Base-by-base conservation (phyloP, 495 filamentous ascomycete genomes). In the Jackrogersella minutella region DNA sequence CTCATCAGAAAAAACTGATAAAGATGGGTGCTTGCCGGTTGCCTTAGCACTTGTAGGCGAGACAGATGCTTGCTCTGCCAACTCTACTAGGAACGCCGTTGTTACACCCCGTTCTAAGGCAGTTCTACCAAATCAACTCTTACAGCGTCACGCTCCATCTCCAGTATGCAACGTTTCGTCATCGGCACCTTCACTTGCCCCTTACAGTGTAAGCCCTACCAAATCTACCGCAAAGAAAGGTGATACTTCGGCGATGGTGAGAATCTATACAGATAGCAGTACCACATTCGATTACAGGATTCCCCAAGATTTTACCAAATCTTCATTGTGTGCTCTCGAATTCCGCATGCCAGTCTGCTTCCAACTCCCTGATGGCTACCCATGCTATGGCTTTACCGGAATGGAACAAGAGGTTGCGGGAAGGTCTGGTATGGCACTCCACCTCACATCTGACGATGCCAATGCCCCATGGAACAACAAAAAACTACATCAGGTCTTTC, bases 281-380 rank as follows among this genome's bases (percentile, higher is more conserved):
- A 64, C 69, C 3, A 28, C 62, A 11, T 69, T 74, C 55, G 26
- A 67, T 11, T 74, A 66, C 36, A 37, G 9, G 19, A 68, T 74
- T 24, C 59, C 71, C n/a, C 41, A 47, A 11, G 58, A 59, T 22
- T 69, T 71, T 13, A 26, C 44, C 1, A 36, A 59, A 3, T 41
- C 44, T 17, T 46, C 69, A 1, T 49, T 69, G 14, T 74, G 71
- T 33, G 71, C 71, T 39, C 59, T 74, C 9, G 69, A 74, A 26
- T 74, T 74, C 56, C 71, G 71, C 30, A 69, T 74, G 69, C 71
- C 71, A 2, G 62, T 67, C 19, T 74, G 71, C 53, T 57, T 62
- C 9, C 37, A 64, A 22, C 71, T 74, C 36, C 71, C 71, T 16
- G 24, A 62, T 13, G 69, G 52, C 26, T 74, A 74, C 26, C 71